Base-by-base conservation (phyloP, 2,329 filamentous ascomycete genomes). In the Claviceps sp. region DNA sequence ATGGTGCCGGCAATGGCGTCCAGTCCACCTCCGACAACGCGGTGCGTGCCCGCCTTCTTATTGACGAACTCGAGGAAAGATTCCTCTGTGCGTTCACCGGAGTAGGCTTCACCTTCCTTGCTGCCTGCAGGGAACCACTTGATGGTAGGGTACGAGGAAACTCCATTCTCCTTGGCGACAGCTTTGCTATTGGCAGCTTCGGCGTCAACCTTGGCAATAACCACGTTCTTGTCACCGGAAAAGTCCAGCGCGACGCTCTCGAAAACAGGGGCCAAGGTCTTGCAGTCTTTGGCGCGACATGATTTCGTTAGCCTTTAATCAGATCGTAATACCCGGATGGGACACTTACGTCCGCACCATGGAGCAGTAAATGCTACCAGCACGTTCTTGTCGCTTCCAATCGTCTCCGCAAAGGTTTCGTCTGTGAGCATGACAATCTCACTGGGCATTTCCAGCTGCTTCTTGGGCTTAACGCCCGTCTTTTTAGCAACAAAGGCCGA, bases 281-380 rank as follows among this genome's bases (percentile, higher is more conserved):
- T 98, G 86, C 93, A 98, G 80, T 98, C 93, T 47, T 43, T 96
- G 40, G 45, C 3, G 16, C 24, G 22, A 20, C 30, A 34, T 34
- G 9, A 11, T 34, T 4, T 34, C 3, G 30, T 34, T 11, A 34
- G 30, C 8, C 3, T 34, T 34, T 34, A 34, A 13, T n/a, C 6
- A 42, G 5, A 13, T 51, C 9, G 47, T 43, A n/a, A 18, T 13
- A 43, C 18, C 18, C 5, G 4, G 8, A 16, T 30, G 44, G 5
- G 26, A 24, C 44, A 86, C 89, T 72, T 81, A 97, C 93, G 91
- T 69, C 91, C 91, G 71, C 93, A 98, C 93, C 91, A 97, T 50
- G 93, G 90, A 50, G 93, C 91, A 60, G 94, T 98, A 70, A 98
- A 98, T 46, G 94, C 90, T 66, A 98, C 90, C 52, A 98, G 70